Evolutionary conservation across 441 rosid species (phyloP).

Genomic region (Kokia cookei): DNA sequence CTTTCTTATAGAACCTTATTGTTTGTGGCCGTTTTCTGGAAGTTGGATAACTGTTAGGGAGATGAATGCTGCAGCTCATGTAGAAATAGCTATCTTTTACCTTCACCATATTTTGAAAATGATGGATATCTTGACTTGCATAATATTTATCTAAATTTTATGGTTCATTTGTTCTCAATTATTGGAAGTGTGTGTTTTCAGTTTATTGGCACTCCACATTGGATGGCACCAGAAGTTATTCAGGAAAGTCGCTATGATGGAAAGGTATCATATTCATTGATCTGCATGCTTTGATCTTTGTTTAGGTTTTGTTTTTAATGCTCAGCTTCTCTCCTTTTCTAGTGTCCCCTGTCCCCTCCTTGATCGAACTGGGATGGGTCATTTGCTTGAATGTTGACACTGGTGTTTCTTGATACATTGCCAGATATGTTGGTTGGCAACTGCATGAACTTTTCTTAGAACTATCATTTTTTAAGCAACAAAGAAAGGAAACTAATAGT

Average conservation of each 20-base stretch:
- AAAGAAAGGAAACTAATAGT: not conserved
- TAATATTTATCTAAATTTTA: not conserved
- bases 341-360: not conserved
- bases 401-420: not conserved
- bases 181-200: slow-evolving; percentile 20
- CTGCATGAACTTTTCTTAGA: not conserved
- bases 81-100: not conserved
- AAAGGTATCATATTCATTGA: slow-evolving; percentile 53
- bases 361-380: not conserved
- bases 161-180: not conserved
- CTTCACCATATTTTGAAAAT: not conserved
- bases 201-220: slow-evolving; percentile 99
- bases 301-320: not conserved
- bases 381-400: slow-evolving; percentile 3
- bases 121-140: not conserved
- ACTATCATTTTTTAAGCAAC: not conserved
- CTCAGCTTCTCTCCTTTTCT: not conserved
- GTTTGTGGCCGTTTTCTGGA: slow-evolving; percentile 1
- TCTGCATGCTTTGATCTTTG: slow-evolving; percentile 5
- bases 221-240: slow-evolving; percentile 99
- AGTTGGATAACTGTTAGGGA: not conserved
- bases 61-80: not conserved
- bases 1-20: not conserved
- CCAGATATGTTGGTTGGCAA: not conserved
- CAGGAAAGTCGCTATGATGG: slow-evolving; percentile 99